phyloP scores from a whole-genome alignment of 768 basidiomycete species.

The Hemileccinum impolitum region DNA sequence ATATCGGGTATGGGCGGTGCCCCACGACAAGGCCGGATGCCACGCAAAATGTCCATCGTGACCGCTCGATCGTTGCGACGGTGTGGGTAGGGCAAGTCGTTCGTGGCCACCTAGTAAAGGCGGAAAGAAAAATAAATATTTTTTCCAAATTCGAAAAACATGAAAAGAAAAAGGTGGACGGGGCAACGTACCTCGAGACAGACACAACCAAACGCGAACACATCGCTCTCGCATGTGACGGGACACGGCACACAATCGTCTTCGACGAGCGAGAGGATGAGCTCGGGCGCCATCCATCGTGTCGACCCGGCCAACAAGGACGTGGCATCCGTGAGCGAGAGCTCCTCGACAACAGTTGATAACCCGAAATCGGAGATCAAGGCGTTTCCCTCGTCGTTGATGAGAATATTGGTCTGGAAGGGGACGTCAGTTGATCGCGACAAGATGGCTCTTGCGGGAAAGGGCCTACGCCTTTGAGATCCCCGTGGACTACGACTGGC shows the following conservation, averaged over 20 bases:
- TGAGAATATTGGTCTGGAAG: constrained; percentile 52
- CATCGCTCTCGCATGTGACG: constrained; percentile 51
- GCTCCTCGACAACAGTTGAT: constrained; percentile 54
- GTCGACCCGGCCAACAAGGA: constrained; percentile 34
- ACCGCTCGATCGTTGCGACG: constrained; percentile 56
- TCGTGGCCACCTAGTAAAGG: constrained; percentile 55
- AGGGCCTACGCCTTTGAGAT: constrained; percentile 57
- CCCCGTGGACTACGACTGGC: constrained; percentile 57
- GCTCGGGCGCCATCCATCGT: constrained; percentile 51
- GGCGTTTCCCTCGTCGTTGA: constrained; percentile 48
- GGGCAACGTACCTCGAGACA: constrained; percentile 48
- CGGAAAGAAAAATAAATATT: neutral
- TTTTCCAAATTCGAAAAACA: too few species aligned
- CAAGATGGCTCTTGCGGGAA: neutral
- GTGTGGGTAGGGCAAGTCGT: constrained; percentile 48
- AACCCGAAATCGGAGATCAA: constrained; percentile 63
- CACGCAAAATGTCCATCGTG: constrained; percentile 51
- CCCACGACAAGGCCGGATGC: constrained; percentile 44
- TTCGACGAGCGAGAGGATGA: constrained; percentile 48
- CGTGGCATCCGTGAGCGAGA: constrained; percentile 33
- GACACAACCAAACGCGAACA: constrained; percentile 59
- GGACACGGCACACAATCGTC: constrained; percentile 41
- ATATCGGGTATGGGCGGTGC: constrained; percentile 19
- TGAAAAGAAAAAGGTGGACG: too few species aligned
- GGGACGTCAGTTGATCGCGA: neutral